Conservation (phyloP, 306 rosid genomes). For the Medicago arabica region DNA sequence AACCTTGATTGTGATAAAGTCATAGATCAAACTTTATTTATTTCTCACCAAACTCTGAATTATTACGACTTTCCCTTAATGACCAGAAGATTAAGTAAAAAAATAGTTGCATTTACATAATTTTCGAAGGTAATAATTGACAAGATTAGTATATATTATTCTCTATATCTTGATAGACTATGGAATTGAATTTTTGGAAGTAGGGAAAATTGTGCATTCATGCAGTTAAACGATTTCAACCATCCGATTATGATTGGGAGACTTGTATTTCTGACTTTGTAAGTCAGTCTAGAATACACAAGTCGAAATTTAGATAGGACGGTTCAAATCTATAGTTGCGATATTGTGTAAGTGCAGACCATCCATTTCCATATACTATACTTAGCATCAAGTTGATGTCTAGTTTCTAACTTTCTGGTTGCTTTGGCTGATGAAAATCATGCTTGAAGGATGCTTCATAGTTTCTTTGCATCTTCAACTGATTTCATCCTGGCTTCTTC, state of each 20-base stretch:
- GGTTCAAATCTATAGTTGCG: not conserved
- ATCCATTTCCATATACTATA: not conserved
- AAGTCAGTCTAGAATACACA: not conserved
- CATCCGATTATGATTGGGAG: not conserved
- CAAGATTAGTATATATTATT: not conserved
- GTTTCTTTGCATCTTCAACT: conserved; percentile 41
- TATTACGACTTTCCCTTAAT: too few relatives aligned
- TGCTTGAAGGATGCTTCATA: not conserved
- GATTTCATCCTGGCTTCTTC: conserved; percentile 47
- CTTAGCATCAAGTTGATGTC: conserved; percentile 26
- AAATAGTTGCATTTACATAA: not conserved
- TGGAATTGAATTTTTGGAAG: too few relatives aligned
- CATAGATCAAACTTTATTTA: not conserved
- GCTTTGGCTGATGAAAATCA: not conserved
- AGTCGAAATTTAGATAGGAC: not conserved
- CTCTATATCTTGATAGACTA: not conserved
- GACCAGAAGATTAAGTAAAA: not conserved
- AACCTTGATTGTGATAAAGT: not conserved
- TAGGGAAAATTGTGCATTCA: not conserved
- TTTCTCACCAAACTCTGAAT: too few relatives aligned
- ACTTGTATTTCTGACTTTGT: not conserved
- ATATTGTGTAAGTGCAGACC: not conserved
- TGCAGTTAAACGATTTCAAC: not conserved
- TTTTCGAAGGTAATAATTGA: conserved; percentile 18
- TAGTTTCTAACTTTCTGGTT: not conserved